Conservation (phyloP, 805 yeast species). For the Candida xyloterini region DNA sequence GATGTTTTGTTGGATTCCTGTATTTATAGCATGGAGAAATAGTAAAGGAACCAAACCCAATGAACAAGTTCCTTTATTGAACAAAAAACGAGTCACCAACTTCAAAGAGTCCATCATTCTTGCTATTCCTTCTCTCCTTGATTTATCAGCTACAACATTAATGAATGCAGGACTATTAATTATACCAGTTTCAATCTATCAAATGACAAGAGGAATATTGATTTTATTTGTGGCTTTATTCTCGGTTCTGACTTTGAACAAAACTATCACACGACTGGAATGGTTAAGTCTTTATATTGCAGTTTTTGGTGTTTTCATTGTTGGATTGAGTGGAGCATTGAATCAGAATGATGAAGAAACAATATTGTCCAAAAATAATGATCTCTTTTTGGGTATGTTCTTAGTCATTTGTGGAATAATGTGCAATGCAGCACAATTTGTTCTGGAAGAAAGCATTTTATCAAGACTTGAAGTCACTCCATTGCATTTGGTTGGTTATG, state of each 20-base stretch:
- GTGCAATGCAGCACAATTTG: constrained; percentile 76
- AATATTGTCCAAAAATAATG: constrained; percentile 11
- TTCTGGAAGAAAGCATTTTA: constrained; percentile 69
- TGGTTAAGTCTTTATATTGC: constrained; percentile 69
- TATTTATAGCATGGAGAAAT: constrained; percentile 12
- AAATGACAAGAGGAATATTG: constrained; percentile 80
- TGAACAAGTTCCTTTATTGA: constrained; percentile 2
- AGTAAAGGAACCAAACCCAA: not conserved
- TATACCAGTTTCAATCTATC: constrained; percentile 77
- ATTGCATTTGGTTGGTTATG: constrained; percentile 64
- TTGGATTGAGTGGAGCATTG: constrained; percentile 65
- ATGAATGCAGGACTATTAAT: constrained; percentile 72
- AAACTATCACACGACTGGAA: constrained; percentile 55
- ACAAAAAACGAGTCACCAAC: constrained; percentile 15
- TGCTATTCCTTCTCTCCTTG: constrained; percentile 68
- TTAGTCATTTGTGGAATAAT: constrained; percentile 60
- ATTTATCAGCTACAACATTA: constrained; percentile 68
- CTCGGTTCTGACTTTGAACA: constrained; percentile 59
- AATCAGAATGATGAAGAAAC: constrained; percentile 9
- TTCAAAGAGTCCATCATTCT: constrained; percentile 34
- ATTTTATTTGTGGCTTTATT: constrained; percentile 73
- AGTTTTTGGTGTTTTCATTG: constrained; percentile 64
- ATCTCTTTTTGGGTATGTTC: constrained; percentile 52
- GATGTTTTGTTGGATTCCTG: constrained; percentile 38
- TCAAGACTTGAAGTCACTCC: constrained; percentile 54